These are phyloP conservation scores for Chalciporus chontae DNA, from an alignment of 768 basidiomycete species.

Conservation along the genomic window DNA sequence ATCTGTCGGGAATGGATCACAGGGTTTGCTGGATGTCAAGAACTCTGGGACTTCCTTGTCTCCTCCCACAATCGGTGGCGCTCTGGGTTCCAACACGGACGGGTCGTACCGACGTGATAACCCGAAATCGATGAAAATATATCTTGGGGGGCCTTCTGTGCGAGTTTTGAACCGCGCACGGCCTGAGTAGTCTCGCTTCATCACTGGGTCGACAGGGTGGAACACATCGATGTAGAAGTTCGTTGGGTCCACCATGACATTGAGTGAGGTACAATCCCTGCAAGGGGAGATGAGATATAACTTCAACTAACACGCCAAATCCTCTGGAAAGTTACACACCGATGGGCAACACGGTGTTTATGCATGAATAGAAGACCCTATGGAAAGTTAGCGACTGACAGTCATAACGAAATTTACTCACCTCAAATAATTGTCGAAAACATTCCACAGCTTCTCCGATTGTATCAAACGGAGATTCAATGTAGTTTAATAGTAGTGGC, in stretches of 20 bases:
- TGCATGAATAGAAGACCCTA: constrained; percentile 39
- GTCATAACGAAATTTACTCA: background rate
- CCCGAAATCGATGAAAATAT: constrained; percentile 37
- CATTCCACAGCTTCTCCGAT: constrained; percentile 20
- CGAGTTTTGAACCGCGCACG: constrained; percentile 26
- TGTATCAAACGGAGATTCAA: constrained; percentile 15
- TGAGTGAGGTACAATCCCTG: constrained; percentile 27
- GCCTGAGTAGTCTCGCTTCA: constrained; percentile 15
- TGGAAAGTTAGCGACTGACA: background rate
- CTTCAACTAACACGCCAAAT: no score
- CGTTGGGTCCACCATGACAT: constrained; percentile 32
- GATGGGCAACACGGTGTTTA: constrained; percentile 31
- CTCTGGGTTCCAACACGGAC: constrained; percentile 21
- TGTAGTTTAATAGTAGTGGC: constrained; percentile 25
- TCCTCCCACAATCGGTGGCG: constrained; percentile 33
- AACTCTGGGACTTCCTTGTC: constrained; percentile 43
- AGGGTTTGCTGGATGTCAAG: constrained; percentile 16
- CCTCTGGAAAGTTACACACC: constrained; percentile 16
- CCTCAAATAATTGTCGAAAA: constrained; percentile 29
- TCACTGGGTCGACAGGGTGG: constrained; percentile 17
- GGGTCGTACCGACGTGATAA: constrained; percentile 32
- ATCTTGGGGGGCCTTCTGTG: constrained; percentile 27
- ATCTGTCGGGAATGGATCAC: constrained; percentile 42
- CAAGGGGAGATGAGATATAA: no score
- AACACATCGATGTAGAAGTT: constrained; percentile 24